These are phyloP conservation scores for Iris macrosiphon DNA, from an alignment of 106 monocot genomes.

Conservation along the genomic window DNA sequence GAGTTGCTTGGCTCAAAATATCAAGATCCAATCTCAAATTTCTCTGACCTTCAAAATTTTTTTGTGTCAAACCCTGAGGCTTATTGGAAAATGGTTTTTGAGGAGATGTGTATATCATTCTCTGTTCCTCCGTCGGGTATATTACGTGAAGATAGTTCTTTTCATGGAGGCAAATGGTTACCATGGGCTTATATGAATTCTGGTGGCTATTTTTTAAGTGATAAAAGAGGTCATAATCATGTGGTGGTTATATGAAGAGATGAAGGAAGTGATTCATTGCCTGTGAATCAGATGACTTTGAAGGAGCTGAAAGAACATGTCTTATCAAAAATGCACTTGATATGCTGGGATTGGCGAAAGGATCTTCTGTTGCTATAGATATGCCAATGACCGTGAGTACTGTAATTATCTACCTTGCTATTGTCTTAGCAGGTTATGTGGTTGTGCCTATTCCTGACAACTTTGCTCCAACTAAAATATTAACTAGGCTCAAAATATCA, in stretches of 20 bases:
- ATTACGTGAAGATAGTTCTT: constrained; percentile 45
- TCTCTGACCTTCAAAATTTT: constrained; percentile 64
- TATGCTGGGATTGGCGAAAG: constrained; percentile 52
- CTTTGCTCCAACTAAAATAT: constrained; percentile 87
- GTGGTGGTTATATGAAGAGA: constrained; percentile 72
- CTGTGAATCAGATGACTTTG: constrained; percentile 59
- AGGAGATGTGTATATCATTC: constrained; percentile 74
- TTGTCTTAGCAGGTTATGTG: constrained; percentile 80
- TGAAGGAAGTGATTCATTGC: constrained; percentile 66
- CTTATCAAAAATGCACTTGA: constrained; percentile 80
- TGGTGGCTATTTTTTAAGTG: constrained; percentile 65
- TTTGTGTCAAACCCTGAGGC: constrained; percentile 64
- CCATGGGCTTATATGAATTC: constrained; percentile 73
- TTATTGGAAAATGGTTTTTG: constrained; percentile 81
- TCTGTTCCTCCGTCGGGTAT: constrained; percentile 60
- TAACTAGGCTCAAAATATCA: constrained; percentile 76
- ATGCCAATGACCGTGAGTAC: constrained; percentile 91
- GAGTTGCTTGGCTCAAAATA: constrained; percentile 57
- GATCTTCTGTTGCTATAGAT: constrained; percentile 92
- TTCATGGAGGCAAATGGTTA: constrained; percentile 83
- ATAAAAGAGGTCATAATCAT: constrained; percentile 50
- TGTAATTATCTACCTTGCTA: constrained; percentile 84
- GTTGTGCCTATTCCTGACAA: constrained; percentile 98
- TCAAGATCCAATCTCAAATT: constrained; percentile 66
- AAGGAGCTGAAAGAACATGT: constrained; percentile 57